Conservation (phyloP, 78 protist species). For the Dictyostelium purpureum region DNA sequence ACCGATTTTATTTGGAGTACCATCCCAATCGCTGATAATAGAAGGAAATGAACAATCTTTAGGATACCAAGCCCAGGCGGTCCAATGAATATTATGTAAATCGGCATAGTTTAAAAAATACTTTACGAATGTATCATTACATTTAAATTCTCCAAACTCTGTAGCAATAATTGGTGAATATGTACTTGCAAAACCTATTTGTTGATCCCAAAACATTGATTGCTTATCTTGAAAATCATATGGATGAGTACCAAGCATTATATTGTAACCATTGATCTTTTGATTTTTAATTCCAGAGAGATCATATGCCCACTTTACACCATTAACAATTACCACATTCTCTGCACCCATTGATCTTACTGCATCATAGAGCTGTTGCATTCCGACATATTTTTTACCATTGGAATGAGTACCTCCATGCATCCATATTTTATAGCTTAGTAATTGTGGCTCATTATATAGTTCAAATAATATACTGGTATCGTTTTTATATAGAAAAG, state of each 20-base stretch:
- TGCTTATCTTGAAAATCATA: neutral
- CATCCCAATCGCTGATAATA: too few species aligned
- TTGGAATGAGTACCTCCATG: neutral
- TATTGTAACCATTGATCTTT: neutral
- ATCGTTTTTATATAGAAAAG: conserved; percentile 1
- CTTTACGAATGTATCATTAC: neutral
- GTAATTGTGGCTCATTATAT: conserved; percentile 25
- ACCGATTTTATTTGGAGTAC: too few species aligned
- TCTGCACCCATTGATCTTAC: neutral
- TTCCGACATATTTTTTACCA: neutral
- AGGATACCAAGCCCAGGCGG: conserved; percentile 10
- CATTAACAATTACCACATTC: conserved; percentile 31
- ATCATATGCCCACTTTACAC: conserved; percentile 35
- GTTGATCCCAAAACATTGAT: neutral
- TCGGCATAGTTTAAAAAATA: conserved; percentile 16
- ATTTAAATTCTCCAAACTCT: conserved; percentile 51
- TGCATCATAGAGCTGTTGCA: conserved; percentile 22
- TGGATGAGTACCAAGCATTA: conserved; percentile 42
- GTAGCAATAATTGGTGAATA: conserved; percentile 26
- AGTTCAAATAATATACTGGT: conserved; percentile 14
- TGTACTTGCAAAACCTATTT: neutral
- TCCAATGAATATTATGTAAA: neutral
- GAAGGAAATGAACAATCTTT: conserved; percentile 22
- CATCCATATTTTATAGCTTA: neutral
- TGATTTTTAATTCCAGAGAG: neutral